Base-by-base conservation (phyloP, 1,139 yeast genomes). In the Hemisphaericaspora lyxosophila region DNA sequence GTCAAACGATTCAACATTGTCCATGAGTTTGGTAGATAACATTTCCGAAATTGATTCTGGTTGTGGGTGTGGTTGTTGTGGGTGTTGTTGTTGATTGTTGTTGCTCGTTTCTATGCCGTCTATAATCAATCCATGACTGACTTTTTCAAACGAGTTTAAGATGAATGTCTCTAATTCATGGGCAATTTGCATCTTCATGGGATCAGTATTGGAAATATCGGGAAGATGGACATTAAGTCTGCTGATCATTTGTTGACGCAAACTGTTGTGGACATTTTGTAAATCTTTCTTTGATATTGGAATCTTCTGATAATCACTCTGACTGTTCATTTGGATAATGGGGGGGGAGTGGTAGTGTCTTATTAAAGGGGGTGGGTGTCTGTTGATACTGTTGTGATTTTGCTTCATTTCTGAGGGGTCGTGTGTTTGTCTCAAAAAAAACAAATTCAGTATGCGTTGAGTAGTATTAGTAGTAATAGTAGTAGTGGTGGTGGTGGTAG, bases 1-100 rank as follows among this genome's bases (percentile, higher is more conserved):
- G 53, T 83, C 86, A 55, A 81, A 82, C 0, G 86, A 85, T 51
- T 80, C 88, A 12, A 76, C 70, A 44, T 65, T 70, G 40, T 69
- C 73, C 34, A 51, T 54, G 1, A 70, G 63, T 58, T 54, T 30
- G 66, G 45, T 16, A 64, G 51, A n/a, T 71, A 46, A 11, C 15
- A 8, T 24, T 33, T 20, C 11, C 11, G 23, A 20, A 8, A 20
- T 8, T 20, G 23, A 20, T 20, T 20, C 23, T 2, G 23, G 7
- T 20, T 8, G 11, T 20, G 3, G 7, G 11, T 8, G 23, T n/a
- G n/a, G n/a, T n/a, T n/a, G n/a, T 25, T 25, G 27, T 11, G 4
- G 26, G 5, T 23, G 26, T 13, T 23, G 5, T 23, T 4, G n/a
- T 23, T 11, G n/a, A 5, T 23, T 5, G n/a, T 9, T 5, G n/a